These are phyloP conservation scores for Alternaria conjuncta DNA, from an alignment of 2,329 filamentous ascomycete genomes.

Conservation along the genomic window DNA sequence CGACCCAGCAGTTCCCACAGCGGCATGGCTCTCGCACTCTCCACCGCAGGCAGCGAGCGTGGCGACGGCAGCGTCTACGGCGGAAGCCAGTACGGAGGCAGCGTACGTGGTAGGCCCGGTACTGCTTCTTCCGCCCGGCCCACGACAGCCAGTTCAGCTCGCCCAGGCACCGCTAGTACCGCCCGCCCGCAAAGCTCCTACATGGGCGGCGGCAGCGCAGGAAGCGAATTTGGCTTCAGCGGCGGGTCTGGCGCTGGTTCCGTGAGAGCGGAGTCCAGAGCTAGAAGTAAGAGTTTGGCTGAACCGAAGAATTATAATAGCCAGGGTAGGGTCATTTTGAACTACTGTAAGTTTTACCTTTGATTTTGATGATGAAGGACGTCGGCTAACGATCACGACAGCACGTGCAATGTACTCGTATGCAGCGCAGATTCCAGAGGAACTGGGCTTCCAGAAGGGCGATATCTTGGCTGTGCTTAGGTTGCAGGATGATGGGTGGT, in stretches of 20 bases:
- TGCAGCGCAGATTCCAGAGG: constrained; percentile 91
- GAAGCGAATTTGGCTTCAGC: constrained; percentile 35
- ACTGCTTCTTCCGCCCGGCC: not conserved
- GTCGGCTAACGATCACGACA: constrained; percentile 47
- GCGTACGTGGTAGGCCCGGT: constrained; percentile 41
- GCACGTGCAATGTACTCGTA: constrained; percentile 95
- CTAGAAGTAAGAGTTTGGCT: constrained; percentile 85
- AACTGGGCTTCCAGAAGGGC: constrained; percentile 89
- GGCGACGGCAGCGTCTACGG: constrained; percentile 50
- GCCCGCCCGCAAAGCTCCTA: constrained; percentile 54
- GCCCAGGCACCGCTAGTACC: constrained; percentile 3
- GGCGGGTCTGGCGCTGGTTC: constrained; percentile 26
- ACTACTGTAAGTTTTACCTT: constrained; percentile 77
- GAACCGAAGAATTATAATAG: constrained; percentile 83
- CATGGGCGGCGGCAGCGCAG: constrained; percentile 43
- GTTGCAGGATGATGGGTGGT: constrained; percentile 98
- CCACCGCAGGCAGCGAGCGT: constrained; percentile 47
- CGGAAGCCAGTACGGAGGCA: constrained; percentile 46
- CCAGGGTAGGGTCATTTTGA: constrained; percentile 85
- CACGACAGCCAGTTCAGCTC: not conserved
- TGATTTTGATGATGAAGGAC: not conserved
- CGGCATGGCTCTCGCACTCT: constrained; percentile 56
- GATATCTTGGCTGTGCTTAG: constrained; percentile 87
- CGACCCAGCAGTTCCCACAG: constrained; percentile 56
- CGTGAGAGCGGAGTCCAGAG: constrained; percentile 50